Conservation (phyloP, 208 protist species). For the Endotrypanum monterogeii region DNA sequence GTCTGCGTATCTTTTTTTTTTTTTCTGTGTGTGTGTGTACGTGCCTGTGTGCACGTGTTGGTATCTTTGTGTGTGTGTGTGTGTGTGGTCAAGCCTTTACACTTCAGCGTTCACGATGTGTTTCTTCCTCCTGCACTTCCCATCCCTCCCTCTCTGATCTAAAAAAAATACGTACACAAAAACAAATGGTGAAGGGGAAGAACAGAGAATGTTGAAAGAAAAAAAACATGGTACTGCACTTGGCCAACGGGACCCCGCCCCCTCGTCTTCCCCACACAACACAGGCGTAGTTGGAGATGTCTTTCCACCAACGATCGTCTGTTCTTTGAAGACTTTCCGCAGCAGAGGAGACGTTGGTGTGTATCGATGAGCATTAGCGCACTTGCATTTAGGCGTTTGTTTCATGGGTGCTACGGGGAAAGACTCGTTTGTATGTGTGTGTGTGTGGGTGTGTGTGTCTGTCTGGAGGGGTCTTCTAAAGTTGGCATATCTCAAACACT, state of each 20-base stretch:
- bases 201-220: not conserved
- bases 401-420: not conserved
- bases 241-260: not conserved
- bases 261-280: no score
- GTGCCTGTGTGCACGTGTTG: constrained; percentile 4
- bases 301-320: not conserved
- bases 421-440: not conserved
- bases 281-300: not conserved
- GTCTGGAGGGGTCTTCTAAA: no score
- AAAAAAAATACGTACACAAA: no score
- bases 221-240: not conserved
- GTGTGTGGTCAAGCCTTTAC: not conserved
- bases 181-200: not conserved
- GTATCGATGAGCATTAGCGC: not conserved
- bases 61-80: constrained; percentile 8
- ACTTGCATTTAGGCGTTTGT: not conserved
- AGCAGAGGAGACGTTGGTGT: not conserved
- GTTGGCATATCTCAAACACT: not conserved
- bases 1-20: not conserved
- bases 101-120: not conserved
- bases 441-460: not conserved
- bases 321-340: not conserved
- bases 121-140: not conserved
- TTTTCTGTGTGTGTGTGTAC: not conserved
- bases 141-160: no score